A percentile compares a stretch with the other conserved stretches of the same genome.
Conservation (phyloP, 1,284 basidiomycete species). For the Xerocomus minutiporus region DNA sequence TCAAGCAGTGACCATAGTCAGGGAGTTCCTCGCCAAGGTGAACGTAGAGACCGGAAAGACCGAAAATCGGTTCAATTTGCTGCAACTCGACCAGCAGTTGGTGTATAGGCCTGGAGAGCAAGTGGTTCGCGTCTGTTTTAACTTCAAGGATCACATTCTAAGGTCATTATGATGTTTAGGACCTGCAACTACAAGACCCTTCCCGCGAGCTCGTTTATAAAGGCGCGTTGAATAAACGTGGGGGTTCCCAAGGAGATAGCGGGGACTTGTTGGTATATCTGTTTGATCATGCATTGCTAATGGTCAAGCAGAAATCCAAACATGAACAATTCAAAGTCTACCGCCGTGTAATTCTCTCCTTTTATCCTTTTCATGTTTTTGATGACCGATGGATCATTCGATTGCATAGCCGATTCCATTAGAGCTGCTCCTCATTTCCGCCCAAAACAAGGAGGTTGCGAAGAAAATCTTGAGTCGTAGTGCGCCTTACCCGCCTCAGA, state of each 20-base stretch:
- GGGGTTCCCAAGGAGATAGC: slow-evolving; percentile 69
- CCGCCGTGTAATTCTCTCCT: slow-evolving; percentile 59
- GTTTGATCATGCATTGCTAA: slow-evolving; percentile 94
- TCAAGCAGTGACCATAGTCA: slow-evolving; percentile 76
- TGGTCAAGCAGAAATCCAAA: slow-evolving; percentile 94
- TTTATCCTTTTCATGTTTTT: background rate
- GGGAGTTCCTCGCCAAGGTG: slow-evolving; percentile 83
- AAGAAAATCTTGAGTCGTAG: slow-evolving; percentile 54
- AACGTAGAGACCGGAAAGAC: slow-evolving; percentile 68
- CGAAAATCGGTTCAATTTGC: slow-evolving; percentile 63
- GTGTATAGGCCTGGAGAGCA: slow-evolving; percentile 71
- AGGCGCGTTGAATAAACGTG: slow-evolving; percentile 89
- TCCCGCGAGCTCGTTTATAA: slow-evolving; percentile 90
- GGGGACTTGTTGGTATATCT: slow-evolving; percentile 92
- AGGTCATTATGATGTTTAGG: slow-evolving; percentile 42
- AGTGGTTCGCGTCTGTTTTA: slow-evolving; percentile 45
- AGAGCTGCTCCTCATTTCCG: slow-evolving; percentile 84
- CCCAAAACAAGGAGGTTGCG: slow-evolving; percentile 43
- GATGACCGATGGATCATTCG: slow-evolving; percentile 7
- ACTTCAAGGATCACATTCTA: background rate
- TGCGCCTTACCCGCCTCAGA: slow-evolving; percentile 40
- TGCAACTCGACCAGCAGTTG: slow-evolving; percentile 77
- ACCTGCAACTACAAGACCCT: slow-evolving; percentile 66
- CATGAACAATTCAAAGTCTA: slow-evolving; percentile 94
- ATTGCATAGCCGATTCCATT: slow-evolving; percentile 83